Percentiles rank a stretch among this genome's conserved stretches.
Evolutionary conservation across 805 yeast species (phyloP).

Genomic region (Ogataea salicorniae): DNA sequence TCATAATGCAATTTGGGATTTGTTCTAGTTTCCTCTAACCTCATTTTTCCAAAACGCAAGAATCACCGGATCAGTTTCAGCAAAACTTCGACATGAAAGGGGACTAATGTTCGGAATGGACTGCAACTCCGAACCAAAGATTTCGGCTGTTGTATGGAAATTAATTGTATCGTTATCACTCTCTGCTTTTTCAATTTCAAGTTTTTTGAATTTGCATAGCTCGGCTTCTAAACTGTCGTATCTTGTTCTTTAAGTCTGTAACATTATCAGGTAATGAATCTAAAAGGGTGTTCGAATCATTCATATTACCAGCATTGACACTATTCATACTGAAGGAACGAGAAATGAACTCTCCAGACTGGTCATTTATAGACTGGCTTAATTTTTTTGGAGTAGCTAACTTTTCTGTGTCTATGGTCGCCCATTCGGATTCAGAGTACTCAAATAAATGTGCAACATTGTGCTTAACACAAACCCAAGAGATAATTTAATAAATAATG

Average conservation of each 20-base stretch:
- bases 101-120: constrained; percentile 4
- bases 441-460: constrained; percentile 21
- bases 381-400: no score
- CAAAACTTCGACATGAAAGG: constrained; percentile 7
- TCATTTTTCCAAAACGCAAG: not conserved
- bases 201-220: constrained; percentile 3
- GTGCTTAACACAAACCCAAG: constrained; percentile 22
- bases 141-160: constrained; percentile 4
- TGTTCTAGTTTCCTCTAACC: constrained; percentile 2
- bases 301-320: no score
- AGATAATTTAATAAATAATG: not conserved
- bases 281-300: no score
- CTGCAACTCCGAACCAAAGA: constrained; percentile 1
- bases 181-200: not conserved
- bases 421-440: constrained; percentile 25
- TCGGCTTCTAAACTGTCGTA: constrained; percentile 6
- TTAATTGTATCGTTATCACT: constrained; percentile 12
- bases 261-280: no score
- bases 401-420: not conserved
- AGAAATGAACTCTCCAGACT: no score
- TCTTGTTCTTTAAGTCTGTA: not conserved
- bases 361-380: no score
- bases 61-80: constrained; percentile 14
- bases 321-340: no score
- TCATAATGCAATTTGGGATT: constrained; percentile 4